Base-by-base conservation (phyloP, 129 eudicot species). In the Flaveria trinervia region DNA sequence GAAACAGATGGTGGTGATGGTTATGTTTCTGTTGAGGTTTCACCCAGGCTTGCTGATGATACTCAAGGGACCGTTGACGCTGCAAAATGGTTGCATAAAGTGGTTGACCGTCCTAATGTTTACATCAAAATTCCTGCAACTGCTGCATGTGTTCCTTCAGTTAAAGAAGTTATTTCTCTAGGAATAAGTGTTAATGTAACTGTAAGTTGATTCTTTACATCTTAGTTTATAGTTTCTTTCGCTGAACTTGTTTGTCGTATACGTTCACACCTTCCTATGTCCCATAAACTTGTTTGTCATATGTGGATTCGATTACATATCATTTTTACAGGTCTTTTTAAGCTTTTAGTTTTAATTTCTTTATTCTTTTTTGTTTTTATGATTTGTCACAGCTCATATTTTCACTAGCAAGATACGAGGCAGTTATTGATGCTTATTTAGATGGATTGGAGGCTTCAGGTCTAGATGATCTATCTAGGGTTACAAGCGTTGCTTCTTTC, bases 401-500 rank as follows among this genome's bases (percentile, higher is more conserved):
- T 84, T 91, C 97, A 28, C 85, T 94, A 69, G 76, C 97, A 15
- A 83, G 99, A 89, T 94, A 94, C 48, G 99, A 94, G 80, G 97
- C 96, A 48, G 99, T 94, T 18, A 94, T 94, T 69, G 99, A 94
- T 82, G 99, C 99, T 80, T 94, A 94, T 88, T 79, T 94, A 79
- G 99, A 89, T 71, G 99, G 99, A 22, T 87, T 94, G 18, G 99
- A 94, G 87, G 93, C 96, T 33, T 94, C 97, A 2, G 99, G 99
- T 39, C 85, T 94, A n/a, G 80, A 83, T 71, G 97, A 94, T 77
- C 90, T 94, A 73, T 94, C 99, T 43, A 88, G 85, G 77, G 94
- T 94, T 74, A 94, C 99, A 10, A 94, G 99, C 82, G 99, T 94
- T 55, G 99, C 99, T 75, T 94, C 99, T 60, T 94, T 94, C 93